Conservation (phyloP, 164 flowering plant genomes). For the Hamamelis virginiana region DNA sequence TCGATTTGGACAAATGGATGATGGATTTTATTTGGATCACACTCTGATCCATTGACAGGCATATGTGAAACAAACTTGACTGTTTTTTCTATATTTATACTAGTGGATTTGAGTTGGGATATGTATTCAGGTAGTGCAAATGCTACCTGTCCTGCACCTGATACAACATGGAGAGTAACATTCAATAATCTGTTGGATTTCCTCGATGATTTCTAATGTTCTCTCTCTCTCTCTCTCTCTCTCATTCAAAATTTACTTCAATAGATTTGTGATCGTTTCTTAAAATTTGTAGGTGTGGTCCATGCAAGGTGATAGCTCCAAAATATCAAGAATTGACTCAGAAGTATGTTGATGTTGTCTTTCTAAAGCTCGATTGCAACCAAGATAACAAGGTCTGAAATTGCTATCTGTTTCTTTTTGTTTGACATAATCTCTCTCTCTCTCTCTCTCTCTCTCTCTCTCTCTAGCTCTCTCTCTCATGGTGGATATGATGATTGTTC, state of each 20-base stretch:
- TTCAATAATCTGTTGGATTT: not conserved
- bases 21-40: too few species aligned
- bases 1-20: too few species aligned
- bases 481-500: conserved; percentile 18
- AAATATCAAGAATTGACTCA: conserved; percentile 62
- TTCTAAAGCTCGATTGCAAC: conserved; percentile 92
- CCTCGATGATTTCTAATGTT: not conserved
- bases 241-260: too few species aligned
- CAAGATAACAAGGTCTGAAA: conserved; percentile 77
- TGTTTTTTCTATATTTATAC: not conserved
- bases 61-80: not conserved
- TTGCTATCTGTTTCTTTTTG: not conserved
- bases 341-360: conserved; percentile 72
- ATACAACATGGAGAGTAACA: not conserved
- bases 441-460: not conserved
- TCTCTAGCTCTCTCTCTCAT: conserved; percentile 4
- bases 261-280: not conserved
- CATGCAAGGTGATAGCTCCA: conserved; percentile 93
- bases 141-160: too few species aligned
- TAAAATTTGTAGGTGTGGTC: conserved; percentile 75
- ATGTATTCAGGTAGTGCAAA: too few species aligned
- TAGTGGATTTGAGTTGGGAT: not conserved
- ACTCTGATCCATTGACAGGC: not conserved
- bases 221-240: not conserved
- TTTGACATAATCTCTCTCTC: not conserved